Base-by-base conservation (phyloP, 257 asterid species). In the Echites panduratus region DNA sequence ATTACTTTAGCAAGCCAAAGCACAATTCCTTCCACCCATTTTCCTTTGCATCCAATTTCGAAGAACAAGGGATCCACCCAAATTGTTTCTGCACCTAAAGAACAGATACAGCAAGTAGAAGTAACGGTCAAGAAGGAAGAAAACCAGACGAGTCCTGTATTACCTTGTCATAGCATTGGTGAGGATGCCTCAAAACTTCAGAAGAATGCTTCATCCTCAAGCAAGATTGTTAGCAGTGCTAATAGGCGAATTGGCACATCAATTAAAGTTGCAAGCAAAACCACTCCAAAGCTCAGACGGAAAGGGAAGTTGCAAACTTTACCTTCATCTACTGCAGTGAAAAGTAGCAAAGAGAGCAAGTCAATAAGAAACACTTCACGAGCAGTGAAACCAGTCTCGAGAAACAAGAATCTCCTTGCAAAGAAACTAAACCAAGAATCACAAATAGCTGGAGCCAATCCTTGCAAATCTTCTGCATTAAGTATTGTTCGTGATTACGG, bases 351-450 rank as follows among this genome's bases (percentile, higher is more conserved):
- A 83, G 96, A 83, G 19, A 68, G 73, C 71, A 84, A 78, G 79
- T 63, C 88, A 52, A 74, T 72, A 17, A 82, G 85, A 85, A 87
- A 71, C 80, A 68, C 83, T 20, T 49, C 88, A 10, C 87, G 90
- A 53, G 75, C 82, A 27, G 83, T 79, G 77, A 93, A 87, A 80
- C 92, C 96, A 40, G 88, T 82, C 32, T 64, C 70, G 75, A 85
- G 83, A 82, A 89, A 81, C 82, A 93, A 84, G 96, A 85, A 72
- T 77, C 70, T 79, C 24, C 38, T 70, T 70, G 77, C 78, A 61
- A 88, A 83, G 91, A 94, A 89, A 86, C 43, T 77, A 9, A 88
- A 79, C 83, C 87, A 79, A 70, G 89, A 75, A 41, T 73, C 85
- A 12, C 20, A 69, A 59, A 67, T 74, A 59, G 70, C 72, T 12